Conservation (phyloP, 1,139 yeast genomes). For the Kodamaea anthophila region DNA sequence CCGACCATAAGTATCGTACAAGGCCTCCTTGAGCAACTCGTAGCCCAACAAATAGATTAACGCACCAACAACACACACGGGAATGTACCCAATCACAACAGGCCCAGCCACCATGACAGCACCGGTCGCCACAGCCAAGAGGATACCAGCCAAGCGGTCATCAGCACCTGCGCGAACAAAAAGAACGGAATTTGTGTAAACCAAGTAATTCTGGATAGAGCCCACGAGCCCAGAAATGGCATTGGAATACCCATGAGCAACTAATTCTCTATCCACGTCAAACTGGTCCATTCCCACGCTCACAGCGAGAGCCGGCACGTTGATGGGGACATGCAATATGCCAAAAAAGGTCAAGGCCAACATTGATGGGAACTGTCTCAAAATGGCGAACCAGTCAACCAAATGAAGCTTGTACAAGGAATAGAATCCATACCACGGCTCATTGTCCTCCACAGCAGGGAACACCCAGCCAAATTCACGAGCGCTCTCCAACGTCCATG, state of each 20-base stretch:
- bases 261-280: conserved; percentile 87
- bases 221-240: conserved; percentile 79
- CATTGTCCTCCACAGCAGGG: conserved; percentile 54
- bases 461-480: conserved; percentile 84
- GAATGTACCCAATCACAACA: conserved; percentile 85
- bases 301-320: conserved; percentile 94
- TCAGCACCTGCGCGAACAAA: conserved; percentile 95
- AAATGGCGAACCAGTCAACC: conserved; percentile 68
- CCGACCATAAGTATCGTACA: conserved; percentile 78
- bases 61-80: conserved; percentile 92
- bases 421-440: conserved; percentile 89
- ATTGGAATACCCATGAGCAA: conserved; percentile 95
- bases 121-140: conserved; percentile 77
- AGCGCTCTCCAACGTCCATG: conserved; percentile 53
- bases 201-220: conserved; percentile 88
- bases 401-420: conserved; percentile 58
- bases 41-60: conserved; percentile 85
- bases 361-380: conserved; percentile 83
- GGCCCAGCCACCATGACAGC: conserved; percentile 86
- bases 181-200: conserved; percentile 86
- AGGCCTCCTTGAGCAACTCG: conserved; percentile 79
- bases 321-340: conserved; percentile 90
- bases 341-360: conserved; percentile 94
- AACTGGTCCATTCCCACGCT: conserved; percentile 80
- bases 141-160: conserved; percentile 76